Evolutionary conservation across 2,329 filamentous ascomycete genomes (phyloP).

Genomic region (Teratosphaeria pseudoeucalypti): DNA sequence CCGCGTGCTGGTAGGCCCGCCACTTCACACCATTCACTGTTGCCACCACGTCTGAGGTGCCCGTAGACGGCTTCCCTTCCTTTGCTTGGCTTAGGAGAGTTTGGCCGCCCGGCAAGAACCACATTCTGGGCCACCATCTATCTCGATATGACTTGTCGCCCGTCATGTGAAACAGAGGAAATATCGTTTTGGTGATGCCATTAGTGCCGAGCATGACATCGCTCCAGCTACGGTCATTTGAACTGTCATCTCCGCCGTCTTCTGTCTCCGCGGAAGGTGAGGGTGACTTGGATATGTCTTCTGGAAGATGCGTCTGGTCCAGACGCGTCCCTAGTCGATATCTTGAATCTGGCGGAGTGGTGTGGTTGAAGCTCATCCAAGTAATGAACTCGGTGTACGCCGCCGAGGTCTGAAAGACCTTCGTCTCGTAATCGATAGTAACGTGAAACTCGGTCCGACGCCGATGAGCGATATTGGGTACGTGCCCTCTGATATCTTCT

Average conservation of each 20-base stretch:
- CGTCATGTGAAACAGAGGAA: constrained; percentile 20
- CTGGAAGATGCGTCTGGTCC: constrained; percentile 3
- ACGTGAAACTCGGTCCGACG: constrained; percentile 36
- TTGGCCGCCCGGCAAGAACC: constrained; percentile 18
- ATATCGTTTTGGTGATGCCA: constrained; percentile 16
- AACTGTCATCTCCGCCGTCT: background rate
- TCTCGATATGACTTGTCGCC: constrained; percentile 21
- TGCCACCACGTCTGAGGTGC: background rate
- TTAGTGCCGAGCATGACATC: constrained; percentile 19
- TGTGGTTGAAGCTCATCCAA: constrained; percentile 20
- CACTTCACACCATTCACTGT: background rate
- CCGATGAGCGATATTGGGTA: constrained; percentile 9
- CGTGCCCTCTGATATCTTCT: background rate
- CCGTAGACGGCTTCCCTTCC: background rate
- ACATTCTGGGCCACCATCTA: constrained; percentile 23
- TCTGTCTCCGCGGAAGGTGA: constrained; percentile 2
- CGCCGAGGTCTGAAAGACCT: constrained; percentile 34
- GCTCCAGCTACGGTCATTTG: constrained; percentile 8
- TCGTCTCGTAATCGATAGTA: constrained; percentile 37
- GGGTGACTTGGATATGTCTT: background rate
- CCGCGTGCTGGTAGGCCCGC: background rate
- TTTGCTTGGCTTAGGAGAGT: background rate
- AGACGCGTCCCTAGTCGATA: constrained; percentile 3
- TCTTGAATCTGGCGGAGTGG: background rate
- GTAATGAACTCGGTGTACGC: constrained; percentile 21